Evolutionary conservation across 208 protist genomes (phyloP).

Genomic region (Crithidia sp.): DNA sequence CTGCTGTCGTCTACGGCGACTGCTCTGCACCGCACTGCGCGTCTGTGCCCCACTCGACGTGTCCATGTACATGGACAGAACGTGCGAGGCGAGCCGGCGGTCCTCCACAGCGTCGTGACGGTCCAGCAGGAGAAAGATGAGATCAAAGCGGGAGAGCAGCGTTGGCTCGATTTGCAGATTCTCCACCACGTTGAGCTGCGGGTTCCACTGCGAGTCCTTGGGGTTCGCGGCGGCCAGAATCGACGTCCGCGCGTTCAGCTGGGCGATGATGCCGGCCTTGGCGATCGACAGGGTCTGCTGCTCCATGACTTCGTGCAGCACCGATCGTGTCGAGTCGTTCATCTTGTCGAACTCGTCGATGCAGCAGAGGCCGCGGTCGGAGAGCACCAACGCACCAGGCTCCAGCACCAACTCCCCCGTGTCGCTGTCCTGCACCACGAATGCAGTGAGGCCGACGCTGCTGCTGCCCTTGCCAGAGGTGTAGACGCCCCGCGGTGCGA

Average conservation of each 20-base stretch:
- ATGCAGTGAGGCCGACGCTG: slow-evolving; percentile 99
- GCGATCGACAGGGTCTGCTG: slow-evolving; percentile 99
- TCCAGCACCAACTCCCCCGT: slow-evolving; percentile 99
- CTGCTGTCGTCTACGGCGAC: neutral
- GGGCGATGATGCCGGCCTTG: slow-evolving; percentile 99
- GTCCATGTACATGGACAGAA: slow-evolving; percentile 97
- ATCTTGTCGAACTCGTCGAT: slow-evolving; percentile 99
- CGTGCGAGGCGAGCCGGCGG: slow-evolving; percentile 94
- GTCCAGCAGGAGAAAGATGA: slow-evolving; percentile 98
- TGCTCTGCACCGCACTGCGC: neutral
- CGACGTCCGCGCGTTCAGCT: slow-evolving; percentile 98
- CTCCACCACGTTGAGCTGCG: slow-evolving; percentile 96
- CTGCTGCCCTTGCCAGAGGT: slow-evolving; percentile 98
- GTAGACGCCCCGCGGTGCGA: slow-evolving; percentile 98
- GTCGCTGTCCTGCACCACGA: slow-evolving; percentile 97
- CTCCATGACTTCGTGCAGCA: slow-evolving; percentile 99
- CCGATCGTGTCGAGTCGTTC: slow-evolving; percentile 96
- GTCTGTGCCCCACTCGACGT: slow-evolving; percentile 27
- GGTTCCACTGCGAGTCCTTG: slow-evolving; percentile 97
- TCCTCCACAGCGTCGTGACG: slow-evolving; percentile 94
- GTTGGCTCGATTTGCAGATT: slow-evolving; percentile 99
- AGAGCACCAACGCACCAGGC: slow-evolving; percentile 97
- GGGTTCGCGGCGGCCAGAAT: slow-evolving; percentile 99
- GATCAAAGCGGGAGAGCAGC: slow-evolving; percentile 98
- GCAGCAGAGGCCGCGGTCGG: slow-evolving; percentile 99